Evolutionary conservation across 2,329 filamentous ascomycete genomes (phyloP).

Genomic region (Pseudogymnoascus destructans): DNA sequence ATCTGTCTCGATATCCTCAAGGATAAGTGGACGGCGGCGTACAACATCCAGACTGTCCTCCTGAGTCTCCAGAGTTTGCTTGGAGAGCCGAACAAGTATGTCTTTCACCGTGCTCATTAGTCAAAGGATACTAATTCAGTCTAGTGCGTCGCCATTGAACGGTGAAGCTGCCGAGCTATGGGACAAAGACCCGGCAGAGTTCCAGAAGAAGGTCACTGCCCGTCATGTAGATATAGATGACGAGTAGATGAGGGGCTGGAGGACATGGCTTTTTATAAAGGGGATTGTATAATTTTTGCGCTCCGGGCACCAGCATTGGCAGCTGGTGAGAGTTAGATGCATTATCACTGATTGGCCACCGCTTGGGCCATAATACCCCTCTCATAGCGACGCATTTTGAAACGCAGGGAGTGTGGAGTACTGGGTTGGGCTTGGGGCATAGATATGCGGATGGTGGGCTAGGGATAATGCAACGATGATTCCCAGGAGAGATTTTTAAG

Average conservation of each 20-base stretch:
- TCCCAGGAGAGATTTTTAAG: neutral
- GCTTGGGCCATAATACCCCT: conserved; percentile 6
- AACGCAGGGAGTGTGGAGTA: conserved; percentile 2
- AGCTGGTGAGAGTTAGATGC: neutral
- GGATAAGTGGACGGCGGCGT: conserved; percentile 97
- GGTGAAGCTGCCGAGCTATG: conserved; percentile 93
- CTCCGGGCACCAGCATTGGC: neutral
- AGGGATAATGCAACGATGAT: conserved; percentile 2
- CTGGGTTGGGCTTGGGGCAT: conserved; percentile 1
- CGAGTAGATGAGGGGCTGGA: conserved; percentile 32
- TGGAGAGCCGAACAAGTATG: conserved; percentile 96
- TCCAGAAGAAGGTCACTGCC: conserved; percentile 60
- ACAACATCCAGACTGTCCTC: conserved; percentile 89
- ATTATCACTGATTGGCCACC: conserved; percentile 6
- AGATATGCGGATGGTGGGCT: neutral
- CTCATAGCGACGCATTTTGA: conserved; percentile 4
- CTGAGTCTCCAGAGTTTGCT: conserved; percentile 89
- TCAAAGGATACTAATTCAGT: conserved; percentile 15
- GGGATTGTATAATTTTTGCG: conserved; percentile 17
- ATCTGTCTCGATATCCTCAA: conserved; percentile 98
- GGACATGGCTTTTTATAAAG: neutral
- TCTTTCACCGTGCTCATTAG: conserved; percentile 16
- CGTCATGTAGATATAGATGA: conserved; percentile 53
- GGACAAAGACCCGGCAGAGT: conserved; percentile 78
- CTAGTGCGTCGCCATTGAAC: conserved; percentile 81